Percentiles rank a stretch among this genome's conserved stretches.
Evolutionary conservation across 179 eudicot genomes (phyloP).

Genomic region (Heliamphora pulchella): DNA sequence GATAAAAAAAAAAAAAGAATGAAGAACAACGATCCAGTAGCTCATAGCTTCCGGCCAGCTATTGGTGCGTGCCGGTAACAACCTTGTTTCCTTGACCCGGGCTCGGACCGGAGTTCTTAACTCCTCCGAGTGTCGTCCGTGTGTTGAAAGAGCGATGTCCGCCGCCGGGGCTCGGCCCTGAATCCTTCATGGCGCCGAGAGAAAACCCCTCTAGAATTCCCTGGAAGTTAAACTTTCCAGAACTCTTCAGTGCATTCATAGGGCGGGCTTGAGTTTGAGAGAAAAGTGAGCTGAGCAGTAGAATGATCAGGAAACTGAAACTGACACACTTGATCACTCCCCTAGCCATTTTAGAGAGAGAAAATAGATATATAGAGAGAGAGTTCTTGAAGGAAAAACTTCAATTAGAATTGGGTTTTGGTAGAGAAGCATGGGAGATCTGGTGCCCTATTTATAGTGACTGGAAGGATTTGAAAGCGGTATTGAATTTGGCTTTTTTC

Average conservation of each 20-base stretch:
- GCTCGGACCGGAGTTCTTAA: conserved; percentile 27
- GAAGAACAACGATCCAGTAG: too few species aligned
- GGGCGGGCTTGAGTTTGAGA: not conserved
- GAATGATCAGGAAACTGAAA: not conserved
- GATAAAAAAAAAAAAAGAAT: too few species aligned
- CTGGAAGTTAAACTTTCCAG: too few species aligned
- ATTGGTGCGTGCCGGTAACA: conserved; percentile 4
- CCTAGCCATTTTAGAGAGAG: not conserved
- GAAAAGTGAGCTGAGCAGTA: conserved; percentile 1
- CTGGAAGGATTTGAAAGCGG: not conserved
- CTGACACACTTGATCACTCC: not conserved
- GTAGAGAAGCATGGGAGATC: not conserved
- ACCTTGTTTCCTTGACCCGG: conserved; percentile 22
- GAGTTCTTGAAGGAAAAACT: not conserved
- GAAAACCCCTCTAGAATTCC: not conserved
- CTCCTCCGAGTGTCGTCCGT: conserved; percentile 14
- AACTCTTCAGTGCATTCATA: not conserved
- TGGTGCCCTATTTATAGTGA: not conserved
- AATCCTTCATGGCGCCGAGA: conserved; percentile 18
- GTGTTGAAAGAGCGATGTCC: conserved; percentile 15
- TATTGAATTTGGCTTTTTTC: not conserved
- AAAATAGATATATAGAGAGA: not conserved
- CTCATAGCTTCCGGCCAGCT: not conserved
- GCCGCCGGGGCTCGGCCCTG: conserved; percentile 20
- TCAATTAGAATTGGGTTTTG: not conserved